Evolutionary conservation across 306 rosid genomes (phyloP), one percentile per base, ranked within the genome.

Genomic region (Vigna reflexopilosa): DNA sequence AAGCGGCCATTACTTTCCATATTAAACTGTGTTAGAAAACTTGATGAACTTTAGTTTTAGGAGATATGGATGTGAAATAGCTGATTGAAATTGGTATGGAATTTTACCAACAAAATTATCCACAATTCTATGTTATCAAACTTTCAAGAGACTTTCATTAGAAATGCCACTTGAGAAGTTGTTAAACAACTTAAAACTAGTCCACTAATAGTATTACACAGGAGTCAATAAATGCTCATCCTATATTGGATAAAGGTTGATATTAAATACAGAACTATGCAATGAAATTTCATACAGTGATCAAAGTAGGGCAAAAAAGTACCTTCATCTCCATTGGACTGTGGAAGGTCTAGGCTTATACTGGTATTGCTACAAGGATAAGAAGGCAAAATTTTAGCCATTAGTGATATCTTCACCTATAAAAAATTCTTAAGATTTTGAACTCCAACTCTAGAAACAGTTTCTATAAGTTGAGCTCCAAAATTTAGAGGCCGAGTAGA

Each of bases 341-440:
- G 85, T 40, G 77, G 82, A 85, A 79, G 87, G 77, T 85, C 86
- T 57, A 32, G 57, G 49, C 75, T 83, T 74, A 52, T 87, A 77
- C 54, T 79, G 79, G 86, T 81, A 74, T 76, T 83, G 84, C 98
- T 94, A 91, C 81, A 80, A 84, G 85, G 78, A 78, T 42, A 68
- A 67, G 63, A 67, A 6, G 65, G 50, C 24, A 51, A 80, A 76
- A 62, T 75, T 52, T 65, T 32, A 71, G 59, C 47, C 61, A 56
- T 62, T 2, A 38, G 19, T 56, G 17, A 72, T 59, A 76, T 64
- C 26, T 49, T 45, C 56, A 67, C 44, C 63, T 45, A 50, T 57
- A 24, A 22, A 61, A 57, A 49, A 32, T 15, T 62, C 30, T 30
- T 62, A 68, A 68, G 30, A 24, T 57, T 82, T 50, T 40, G 13